Evolutionary conservation across 805 yeast species (phyloP).

Genomic region (Barnettozyma siamensis): DNA sequence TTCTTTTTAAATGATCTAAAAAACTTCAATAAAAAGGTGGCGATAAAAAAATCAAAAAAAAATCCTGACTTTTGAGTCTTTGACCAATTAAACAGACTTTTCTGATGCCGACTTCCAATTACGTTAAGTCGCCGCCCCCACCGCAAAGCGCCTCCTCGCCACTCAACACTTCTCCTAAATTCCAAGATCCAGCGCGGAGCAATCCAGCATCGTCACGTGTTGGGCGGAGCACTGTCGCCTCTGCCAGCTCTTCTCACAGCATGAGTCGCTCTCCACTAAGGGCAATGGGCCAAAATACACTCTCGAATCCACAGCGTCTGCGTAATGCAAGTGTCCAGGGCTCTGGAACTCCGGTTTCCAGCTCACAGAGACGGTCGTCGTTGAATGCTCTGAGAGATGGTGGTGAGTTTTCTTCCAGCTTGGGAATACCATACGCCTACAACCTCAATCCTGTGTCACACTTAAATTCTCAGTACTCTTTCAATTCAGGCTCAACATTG

Average conservation of each 20-base stretch:
- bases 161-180: too few relatives aligned
- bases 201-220: too few relatives aligned
- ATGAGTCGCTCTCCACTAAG: slow-evolving; percentile 19
- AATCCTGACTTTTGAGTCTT: too few relatives aligned
- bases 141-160: too few relatives aligned
- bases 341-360: background rate
- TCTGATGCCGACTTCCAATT: too few relatives aligned
- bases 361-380: slow-evolving; percentile 17
- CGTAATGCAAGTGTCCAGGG: slow-evolving; percentile 7
- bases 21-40: background rate
- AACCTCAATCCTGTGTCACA: background rate
- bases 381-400: too few relatives aligned
- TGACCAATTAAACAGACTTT: too few relatives aligned
- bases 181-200: too few relatives aligned
- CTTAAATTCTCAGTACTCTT: slow-evolving; percentile 2
- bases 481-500: slow-evolving; percentile 1
- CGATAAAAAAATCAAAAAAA: background rate
- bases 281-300: background rate
- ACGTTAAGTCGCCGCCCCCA: too few relatives aligned
- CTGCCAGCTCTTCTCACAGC: slow-evolving; percentile 1
- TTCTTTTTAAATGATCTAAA: too few relatives aligned
- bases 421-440: slow-evolving; percentile 20
- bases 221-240: background rate
- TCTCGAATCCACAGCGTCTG: slow-evolving; percentile 7
- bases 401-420: slow-evolving; percentile 15